These are phyloP conservation scores for Fusarium cyanostomum DNA, from an alignment of 2,329 filamentous ascomycete genomes.

Conservation along the genomic window DNA sequence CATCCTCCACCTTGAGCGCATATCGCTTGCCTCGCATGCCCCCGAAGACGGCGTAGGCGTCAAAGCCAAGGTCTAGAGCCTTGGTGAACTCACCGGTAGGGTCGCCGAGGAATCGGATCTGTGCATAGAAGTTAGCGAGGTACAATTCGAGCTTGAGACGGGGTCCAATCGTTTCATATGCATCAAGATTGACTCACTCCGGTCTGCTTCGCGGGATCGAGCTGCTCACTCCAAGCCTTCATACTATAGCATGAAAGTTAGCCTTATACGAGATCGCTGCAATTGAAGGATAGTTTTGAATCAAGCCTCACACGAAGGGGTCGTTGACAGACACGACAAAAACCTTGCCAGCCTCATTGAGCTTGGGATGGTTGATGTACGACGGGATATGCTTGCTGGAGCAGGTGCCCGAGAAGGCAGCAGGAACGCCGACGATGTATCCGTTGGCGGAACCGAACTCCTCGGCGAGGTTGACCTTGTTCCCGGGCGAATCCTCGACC, in stretches of 20 bases:
- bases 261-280: not conserved
- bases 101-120: constrained; percentile 92
- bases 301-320: constrained; percentile 80
- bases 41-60: constrained; percentile 79
- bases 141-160: not conserved
- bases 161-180: not conserved
- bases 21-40: constrained; percentile 87
- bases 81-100: constrained; percentile 82
- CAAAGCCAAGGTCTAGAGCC: constrained; percentile 84
- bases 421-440: constrained; percentile 85
- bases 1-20: constrained; percentile 82
- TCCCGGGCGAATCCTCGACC: constrained; percentile 86
- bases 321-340: constrained; percentile 96
- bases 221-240: constrained; percentile 84
- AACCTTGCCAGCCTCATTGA: constrained; percentile 82
- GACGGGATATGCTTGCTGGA: constrained; percentile 79
- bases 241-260: constrained; percentile 64
- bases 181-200: constrained; percentile 68
- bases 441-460: constrained; percentile 78
- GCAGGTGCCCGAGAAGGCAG: constrained; percentile 73
- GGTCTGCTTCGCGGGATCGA: constrained; percentile 79
- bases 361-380: constrained; percentile 81
- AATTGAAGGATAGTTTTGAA: not conserved
- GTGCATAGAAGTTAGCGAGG: constrained; percentile 9
- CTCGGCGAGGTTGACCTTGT: constrained; percentile 86